Conservation (phyloP, 2,329 filamentous ascomycete genomes). For the Plenodomus biglobosus region DNA sequence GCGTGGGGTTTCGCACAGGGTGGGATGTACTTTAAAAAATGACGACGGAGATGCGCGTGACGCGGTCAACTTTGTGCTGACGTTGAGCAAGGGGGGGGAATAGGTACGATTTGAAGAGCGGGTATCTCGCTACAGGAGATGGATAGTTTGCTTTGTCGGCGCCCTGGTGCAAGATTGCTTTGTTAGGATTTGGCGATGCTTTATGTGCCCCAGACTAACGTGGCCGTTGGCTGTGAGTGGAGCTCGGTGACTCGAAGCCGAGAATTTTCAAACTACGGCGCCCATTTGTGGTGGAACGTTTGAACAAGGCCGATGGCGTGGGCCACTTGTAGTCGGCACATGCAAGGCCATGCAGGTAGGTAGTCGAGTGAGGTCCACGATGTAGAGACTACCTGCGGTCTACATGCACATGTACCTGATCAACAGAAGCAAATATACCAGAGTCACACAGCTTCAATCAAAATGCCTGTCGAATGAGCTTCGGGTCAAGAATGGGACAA, state of each 20-base stretch:
- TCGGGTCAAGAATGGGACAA: slow-evolving; percentile 2
- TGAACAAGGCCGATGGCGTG: neutral
- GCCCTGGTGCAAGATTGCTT: neutral
- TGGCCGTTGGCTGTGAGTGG: neutral
- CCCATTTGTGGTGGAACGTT: neutral
- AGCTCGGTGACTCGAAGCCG: neutral
- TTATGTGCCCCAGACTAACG: neutral
- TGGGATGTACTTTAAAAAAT: neutral
- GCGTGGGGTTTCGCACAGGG: neutral
- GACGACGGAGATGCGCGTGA: neutral
- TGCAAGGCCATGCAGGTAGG: neutral
- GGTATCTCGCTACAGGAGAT: neutral
- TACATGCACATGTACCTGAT: no score
- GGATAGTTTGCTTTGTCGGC: neutral
- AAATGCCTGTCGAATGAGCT: slow-evolving; percentile 2
- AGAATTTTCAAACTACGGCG: neutral
- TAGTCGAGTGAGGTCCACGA: neutral
- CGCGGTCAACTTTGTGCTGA: neutral
- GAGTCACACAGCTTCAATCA: slow-evolving; percentile 9
- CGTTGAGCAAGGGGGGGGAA: neutral
- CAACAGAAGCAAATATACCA: slow-evolving; percentile 6
- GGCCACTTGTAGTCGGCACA: neutral
- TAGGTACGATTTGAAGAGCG: neutral
- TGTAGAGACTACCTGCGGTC: neutral
- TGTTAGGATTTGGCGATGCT: neutral